A percentile compares a stretch with the other conserved stretches of the same genome.
Evolutionary conservation across 257 asterid species (phyloP).

Genomic region (Cordia subcordata): DNA sequence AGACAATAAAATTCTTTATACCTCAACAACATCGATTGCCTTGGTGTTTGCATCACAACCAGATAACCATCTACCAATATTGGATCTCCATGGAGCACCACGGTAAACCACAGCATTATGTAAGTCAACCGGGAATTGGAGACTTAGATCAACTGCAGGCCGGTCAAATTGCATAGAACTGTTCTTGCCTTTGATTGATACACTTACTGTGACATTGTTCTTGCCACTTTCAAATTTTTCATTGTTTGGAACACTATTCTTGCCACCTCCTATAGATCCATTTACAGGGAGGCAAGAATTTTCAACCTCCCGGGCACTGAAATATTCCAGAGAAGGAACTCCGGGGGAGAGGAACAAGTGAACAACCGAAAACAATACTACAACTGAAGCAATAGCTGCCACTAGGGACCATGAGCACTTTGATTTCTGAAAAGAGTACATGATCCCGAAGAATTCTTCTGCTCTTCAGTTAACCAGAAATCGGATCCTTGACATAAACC

Average conservation of each 20-base stretch:
- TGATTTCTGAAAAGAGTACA: conserved; percentile 77
- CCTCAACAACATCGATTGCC: conserved; percentile 67
- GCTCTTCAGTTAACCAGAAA: conserved; percentile 8
- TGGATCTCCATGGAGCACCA: conserved; percentile 91
- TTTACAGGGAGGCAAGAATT: conserved; percentile 40
- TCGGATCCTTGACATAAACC: conserved; percentile 7
- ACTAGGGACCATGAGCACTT: conserved; percentile 79
- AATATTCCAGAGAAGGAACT: conserved; percentile 53
- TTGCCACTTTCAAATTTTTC: conserved; percentile 14
- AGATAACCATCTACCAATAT: conserved; percentile 84
- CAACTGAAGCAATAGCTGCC: conserved; percentile 51
- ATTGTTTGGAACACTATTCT: conserved; percentile 1
- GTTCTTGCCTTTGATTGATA: conserved; percentile 17
- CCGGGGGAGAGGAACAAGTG: conserved; percentile 66
- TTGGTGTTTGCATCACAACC: conserved; percentile 51
- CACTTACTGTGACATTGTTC: conserved; percentile 1
- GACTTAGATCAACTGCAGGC: conserved; percentile 43
- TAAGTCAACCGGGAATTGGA: conserved; percentile 53
- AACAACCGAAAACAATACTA: conserved; percentile 63
- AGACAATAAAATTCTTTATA: conserved; percentile 17
- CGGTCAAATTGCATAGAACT: conserved; percentile 15
- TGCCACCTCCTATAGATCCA: conserved; percentile 27
- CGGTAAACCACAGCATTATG: conserved; percentile 67
- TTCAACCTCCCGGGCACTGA: conserved; percentile 39
- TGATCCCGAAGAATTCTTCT: conserved; percentile 40